Evolutionary conservation across 2,329 filamentous ascomycete species (phyloP).

Genomic region (Phaeosphaeriaceae sp.): DNA sequence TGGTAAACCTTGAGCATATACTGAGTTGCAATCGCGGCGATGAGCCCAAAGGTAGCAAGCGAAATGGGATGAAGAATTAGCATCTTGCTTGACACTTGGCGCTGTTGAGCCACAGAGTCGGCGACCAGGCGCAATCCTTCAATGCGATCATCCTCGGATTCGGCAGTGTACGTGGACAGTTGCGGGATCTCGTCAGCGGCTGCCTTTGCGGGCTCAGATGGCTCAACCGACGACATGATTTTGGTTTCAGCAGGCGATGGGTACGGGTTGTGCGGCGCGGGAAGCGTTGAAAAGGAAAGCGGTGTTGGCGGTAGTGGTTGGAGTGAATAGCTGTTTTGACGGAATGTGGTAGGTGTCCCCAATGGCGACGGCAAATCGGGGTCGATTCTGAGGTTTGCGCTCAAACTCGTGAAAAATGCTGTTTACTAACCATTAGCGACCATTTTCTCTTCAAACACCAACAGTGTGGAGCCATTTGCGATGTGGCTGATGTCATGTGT

Average conservation of each 20-base stretch:
- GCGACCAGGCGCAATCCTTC: conserved; percentile 76
- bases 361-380: conserved; percentile 66
- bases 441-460: background rate
- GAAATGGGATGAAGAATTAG: conserved; percentile 54
- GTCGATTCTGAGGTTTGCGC: conserved; percentile 77
- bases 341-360: conserved; percentile 67
- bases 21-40: conserved; percentile 50
- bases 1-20: conserved; percentile 49
- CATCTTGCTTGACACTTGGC: conserved; percentile 68
- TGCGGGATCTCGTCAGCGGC: conserved; percentile 56
- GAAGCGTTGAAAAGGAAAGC: conserved; percentile 54
- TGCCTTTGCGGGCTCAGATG: conserved; percentile 28
- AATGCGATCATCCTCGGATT: conserved; percentile 65
- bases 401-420: conserved; percentile 86
- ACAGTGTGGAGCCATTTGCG: background rate
- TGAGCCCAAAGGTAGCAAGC: conserved; percentile 48
- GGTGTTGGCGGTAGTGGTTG: conserved; percentile 62
- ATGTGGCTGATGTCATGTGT: background rate
- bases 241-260: conserved; percentile 46
- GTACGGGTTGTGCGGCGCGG: conserved; percentile 42
- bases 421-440: conserved; percentile 23
- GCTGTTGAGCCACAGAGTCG: conserved; percentile 83
- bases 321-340: conserved; percentile 52
- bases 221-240: conserved; percentile 46
- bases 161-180: conserved; percentile 65